Evolutionary conservation across 768 basidiomycete genomes (phyloP), one percentile per base, ranked within the genome.

Genomic region (Lactarius vividus): DNA sequence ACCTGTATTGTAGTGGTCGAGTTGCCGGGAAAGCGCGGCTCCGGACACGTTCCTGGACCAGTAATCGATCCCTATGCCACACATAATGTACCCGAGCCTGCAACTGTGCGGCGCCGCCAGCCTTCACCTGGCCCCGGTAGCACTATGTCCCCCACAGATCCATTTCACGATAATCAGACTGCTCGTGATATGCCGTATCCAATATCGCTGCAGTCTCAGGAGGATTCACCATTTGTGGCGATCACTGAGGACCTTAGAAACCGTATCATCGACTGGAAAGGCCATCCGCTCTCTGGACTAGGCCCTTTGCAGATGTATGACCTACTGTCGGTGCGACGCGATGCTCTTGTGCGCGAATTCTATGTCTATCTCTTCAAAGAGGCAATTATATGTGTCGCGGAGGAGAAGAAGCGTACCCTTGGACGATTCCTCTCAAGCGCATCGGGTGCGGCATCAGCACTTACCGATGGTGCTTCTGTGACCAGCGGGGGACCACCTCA

Each of bases 331-430:
- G 94, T 98, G 52, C 86, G 94, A 59, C 87, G 96, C 57, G 96
- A 96, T 70, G 79, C 88, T 11, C 89, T 94, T 66, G 89, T 96
- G 23, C 87, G 95, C 62, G 96, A 97, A 75, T 98, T 98, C 77
- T 92, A 88, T 74, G 94, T 97, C 66, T 98, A 98, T 78, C 84
- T 99, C 31, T 99, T 98, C 85, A 90, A 89, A 73, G 94, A 98
- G 76, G 97, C 97, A 11, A 92, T 99, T 70, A 94, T 99, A 66
- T 99, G 97, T 75, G 94, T 98, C n/a, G 74, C 70, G 9, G 85
- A 98, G 75, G 96, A 99, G 78, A 93, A 88, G 80, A 96, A 94
- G 72, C 86, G 90, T 29, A 87, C 88, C 0, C 78, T 95, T 2
- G 87, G 89, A 9, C 84, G 89, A 31, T 81, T 94, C 55, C 81